phyloP scores from a whole-genome alignment of 305 asterid genomes.

The Monarda citriodora region DNA sequence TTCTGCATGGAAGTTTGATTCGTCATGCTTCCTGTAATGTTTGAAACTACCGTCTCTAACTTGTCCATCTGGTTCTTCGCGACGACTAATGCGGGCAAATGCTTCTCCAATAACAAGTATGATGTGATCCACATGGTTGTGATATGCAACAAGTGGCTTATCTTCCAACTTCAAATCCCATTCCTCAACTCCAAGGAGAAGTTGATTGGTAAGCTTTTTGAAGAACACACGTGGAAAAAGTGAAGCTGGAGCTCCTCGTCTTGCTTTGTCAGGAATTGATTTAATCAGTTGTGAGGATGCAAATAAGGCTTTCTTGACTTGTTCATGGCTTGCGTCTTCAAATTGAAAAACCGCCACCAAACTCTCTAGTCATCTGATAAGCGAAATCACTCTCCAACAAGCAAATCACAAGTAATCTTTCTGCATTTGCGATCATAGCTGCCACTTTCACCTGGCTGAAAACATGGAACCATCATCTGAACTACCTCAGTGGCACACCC shows the following conservation, averaged over 20 bases:
- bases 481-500: conserved; percentile 70
- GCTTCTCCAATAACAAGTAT: conserved; percentile 73
- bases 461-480: conserved; percentile 75
- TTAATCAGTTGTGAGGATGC: conserved; percentile 73
- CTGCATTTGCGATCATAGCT: conserved; percentile 62
- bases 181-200: conserved; percentile 75
- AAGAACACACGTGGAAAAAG: conserved; percentile 74
- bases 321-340: conserved; percentile 54
- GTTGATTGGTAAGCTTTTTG: conserved; percentile 68
- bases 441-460: conserved; percentile 47
- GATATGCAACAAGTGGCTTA: conserved; percentile 30
- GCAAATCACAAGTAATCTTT: conserved; percentile 85
- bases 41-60: too few relatives aligned
- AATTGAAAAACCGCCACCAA: conserved; percentile 33
- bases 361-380: conserved; percentile 53
- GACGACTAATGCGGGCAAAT: conserved; percentile 84
- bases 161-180: conserved; percentile 49
- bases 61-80: conserved; percentile 29
- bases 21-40: too few relatives aligned
- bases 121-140: conserved; percentile 30
- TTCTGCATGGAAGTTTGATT: too few relatives aligned
- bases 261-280: conserved; percentile 95
- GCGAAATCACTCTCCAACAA: conserved; percentile 79
- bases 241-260: conserved; percentile 59
- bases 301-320: conserved; percentile 53